Percentiles rank a stretch among this genome's conserved stretches.
Conservation (phyloP, 208 protist genomes). For the Trypanosoma boissoni region DNA sequence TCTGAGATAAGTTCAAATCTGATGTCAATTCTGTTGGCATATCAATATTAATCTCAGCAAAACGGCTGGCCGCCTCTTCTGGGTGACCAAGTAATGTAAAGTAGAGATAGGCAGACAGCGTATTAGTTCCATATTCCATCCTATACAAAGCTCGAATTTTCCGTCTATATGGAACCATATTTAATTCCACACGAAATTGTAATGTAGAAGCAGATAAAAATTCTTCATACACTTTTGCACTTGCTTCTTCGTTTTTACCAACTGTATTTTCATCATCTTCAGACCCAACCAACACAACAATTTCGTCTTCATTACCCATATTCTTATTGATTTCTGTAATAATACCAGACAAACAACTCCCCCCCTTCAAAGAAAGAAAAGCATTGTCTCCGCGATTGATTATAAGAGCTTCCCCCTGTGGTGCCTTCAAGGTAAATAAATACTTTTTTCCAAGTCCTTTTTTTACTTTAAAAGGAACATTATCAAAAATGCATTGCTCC, state of each 20-base stretch:
- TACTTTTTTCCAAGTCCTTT: constrained; percentile 58
- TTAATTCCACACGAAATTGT: constrained; percentile 13
- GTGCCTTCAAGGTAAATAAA: constrained; percentile 70
- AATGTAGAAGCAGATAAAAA: constrained; percentile 90
- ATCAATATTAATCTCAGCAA: constrained; percentile 16
- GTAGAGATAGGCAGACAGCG: constrained; percentile 90
- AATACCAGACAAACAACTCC: constrained; percentile 26
- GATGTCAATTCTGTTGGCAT: constrained; percentile 51
- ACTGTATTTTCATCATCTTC: no score
- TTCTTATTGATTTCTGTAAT: constrained; percentile 13
- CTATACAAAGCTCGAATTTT: constrained; percentile 86
- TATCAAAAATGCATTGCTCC: constrained; percentile 83
- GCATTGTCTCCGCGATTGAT: constrained; percentile 91
- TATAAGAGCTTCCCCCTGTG: constrained; percentile 61
- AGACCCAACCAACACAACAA: constrained; percentile 28
- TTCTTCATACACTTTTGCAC: constrained; percentile 69
- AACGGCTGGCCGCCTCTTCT: constrained; percentile 18
- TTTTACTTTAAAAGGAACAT: constrained; percentile 82
- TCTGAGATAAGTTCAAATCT: constrained; percentile 92
- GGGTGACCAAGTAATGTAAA: constrained; percentile 89
- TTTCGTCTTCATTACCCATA: constrained; percentile 19
- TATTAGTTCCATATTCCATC: constrained; percentile 81
- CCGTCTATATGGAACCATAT: constrained; percentile 75
- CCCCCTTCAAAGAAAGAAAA: constrained; percentile 48
- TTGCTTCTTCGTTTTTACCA: not conserved